Percentiles rank a stretch among this genome's conserved stretches.
phyloP scores from a whole-genome alignment of 306 rosid species.

The Malus sieversii region DNA sequence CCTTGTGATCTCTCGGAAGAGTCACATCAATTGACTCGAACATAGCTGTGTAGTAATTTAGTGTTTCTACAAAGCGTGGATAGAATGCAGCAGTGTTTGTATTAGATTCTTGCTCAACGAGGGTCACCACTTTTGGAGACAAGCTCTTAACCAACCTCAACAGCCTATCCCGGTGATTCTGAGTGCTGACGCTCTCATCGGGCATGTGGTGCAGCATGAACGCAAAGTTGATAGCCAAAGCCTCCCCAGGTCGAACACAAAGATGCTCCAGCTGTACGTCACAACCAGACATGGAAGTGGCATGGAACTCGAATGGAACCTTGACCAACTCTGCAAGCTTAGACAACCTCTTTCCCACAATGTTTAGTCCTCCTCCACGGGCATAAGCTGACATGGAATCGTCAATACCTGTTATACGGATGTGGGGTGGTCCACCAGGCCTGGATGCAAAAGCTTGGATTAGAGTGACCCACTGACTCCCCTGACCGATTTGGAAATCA shows the following conservation, averaged over 20 bases:
- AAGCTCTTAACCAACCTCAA: constrained; percentile 76
- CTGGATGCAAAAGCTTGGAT: constrained; percentile 95
- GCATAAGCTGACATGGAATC: constrained; percentile 82
- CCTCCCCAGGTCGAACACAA: constrained; percentile 55
- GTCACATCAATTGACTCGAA: constrained; percentile 86
- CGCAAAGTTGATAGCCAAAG: constrained; percentile 84
- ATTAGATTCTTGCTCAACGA: constrained; percentile 95
- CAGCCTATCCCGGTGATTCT: constrained; percentile 73
- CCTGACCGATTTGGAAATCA: constrained; percentile 89
- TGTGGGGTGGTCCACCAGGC: constrained; percentile 98
- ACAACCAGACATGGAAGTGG: constrained; percentile 66
- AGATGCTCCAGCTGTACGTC: constrained; percentile 57
- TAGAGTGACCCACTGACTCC: constrained; percentile 90
- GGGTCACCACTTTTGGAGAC: constrained; percentile 88
- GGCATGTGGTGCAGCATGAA: constrained; percentile 94
- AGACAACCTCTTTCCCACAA: constrained; percentile 67
- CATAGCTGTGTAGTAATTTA: constrained; percentile 79
- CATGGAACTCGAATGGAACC: constrained; percentile 83
- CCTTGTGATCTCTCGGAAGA: constrained; percentile 65
- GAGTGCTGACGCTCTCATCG: constrained; percentile 87
- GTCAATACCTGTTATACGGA: constrained; percentile 86
- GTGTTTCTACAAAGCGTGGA: constrained; percentile 70
- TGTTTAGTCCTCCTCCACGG: constrained; percentile 77
- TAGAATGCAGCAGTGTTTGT: constrained; percentile 78
- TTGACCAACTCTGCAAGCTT: constrained; percentile 60